Base-by-base conservation (phyloP, 164 flowering plant genomes). In the Liriodendron chinense region DNA sequence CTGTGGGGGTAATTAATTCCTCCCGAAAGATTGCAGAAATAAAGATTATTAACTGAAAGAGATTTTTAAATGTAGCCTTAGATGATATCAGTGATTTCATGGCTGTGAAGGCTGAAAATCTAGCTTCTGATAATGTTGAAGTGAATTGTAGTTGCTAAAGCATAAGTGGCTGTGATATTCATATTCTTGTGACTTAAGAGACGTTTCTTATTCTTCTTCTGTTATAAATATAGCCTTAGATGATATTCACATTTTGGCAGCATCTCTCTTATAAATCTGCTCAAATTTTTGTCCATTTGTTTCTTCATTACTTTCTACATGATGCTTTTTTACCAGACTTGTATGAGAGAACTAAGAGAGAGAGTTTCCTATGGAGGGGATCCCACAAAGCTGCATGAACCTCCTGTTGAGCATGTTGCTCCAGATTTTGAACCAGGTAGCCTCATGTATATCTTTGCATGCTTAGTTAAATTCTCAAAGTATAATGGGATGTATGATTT, bases 281-380 rank as follows among this genome's bases (percentile, higher is more conserved):
- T 34, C 43, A 34, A 3, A 3, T 34, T 34, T 34, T 34, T 34
- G 43, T 4, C 7, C 43, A 34, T 4, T 34, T 34, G 43, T 53
- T n/a, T 21, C 47, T 34, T 28, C 14, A 53, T 12, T 77, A 48
- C 24, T 18, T 56, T 53, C 26, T 65, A 48, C 47, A 66, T 69
- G 25, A 1, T 62, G 22, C 26, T 79, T 53, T 22, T 28, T 69
- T 65, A 26, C 16, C 84, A 92, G 97, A 74, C 75, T n/a, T 88
- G 93, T 62, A 72, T 91, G 47, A 84, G 85, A 83, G 94, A 89
- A 18, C 80, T 94, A 75, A 84, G 90, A 78, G 94, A 92, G 20
- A 87, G 88, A 77, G 91, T 94, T 76, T 89, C 89, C 22, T 85
- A 81, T 72, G 98, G 98, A 69, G 96, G 92, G 69, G 97, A 94